phyloP scores from a whole-genome alignment of 768 basidiomycete species.

The Naganishia vishniacii region DNA sequence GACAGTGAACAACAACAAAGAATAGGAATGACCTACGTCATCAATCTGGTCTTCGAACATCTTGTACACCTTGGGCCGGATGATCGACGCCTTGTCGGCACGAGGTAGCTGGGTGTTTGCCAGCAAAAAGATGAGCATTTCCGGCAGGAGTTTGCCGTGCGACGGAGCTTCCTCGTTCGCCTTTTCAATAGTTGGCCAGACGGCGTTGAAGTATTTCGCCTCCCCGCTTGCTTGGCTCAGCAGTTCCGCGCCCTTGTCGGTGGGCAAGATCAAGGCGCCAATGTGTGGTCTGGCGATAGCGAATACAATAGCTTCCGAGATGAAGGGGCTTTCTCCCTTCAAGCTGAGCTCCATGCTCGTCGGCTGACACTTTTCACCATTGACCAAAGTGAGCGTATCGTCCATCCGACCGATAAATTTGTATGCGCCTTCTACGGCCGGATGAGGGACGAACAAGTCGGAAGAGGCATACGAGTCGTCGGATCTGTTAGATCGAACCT shows the following conservation, averaged over 20 bases:
- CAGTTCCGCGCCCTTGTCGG: constrained; percentile 48
- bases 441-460: constrained; percentile 56
- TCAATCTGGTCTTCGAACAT: constrained; percentile 55
- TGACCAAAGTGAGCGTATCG: constrained; percentile 53
- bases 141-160: constrained; percentile 55
- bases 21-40: constrained; percentile 34
- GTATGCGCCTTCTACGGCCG: constrained; percentile 49
- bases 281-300: constrained; percentile 55
- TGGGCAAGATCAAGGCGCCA: constrained; percentile 56
- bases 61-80: constrained; percentile 55
- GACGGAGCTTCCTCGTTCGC: constrained; percentile 57
- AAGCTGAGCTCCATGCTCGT: constrained; percentile 57
- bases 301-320: constrained; percentile 58
- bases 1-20: background rate
- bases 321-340: constrained; percentile 54
- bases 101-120: constrained; percentile 53
- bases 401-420: constrained; percentile 58
- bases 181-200: constrained; percentile 54
- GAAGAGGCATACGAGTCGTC: constrained; percentile 59
- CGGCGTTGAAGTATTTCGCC: constrained; percentile 47
- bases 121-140: constrained; percentile 56
- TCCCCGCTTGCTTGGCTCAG: constrained; percentile 35
- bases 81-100: constrained; percentile 56
- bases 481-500: constrained; percentile 54
- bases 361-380: constrained; percentile 59